These are phyloP conservation scores for Pseudoturritis turrita DNA, from an alignment of 345 rosid species.

Conservation along the genomic window DNA sequence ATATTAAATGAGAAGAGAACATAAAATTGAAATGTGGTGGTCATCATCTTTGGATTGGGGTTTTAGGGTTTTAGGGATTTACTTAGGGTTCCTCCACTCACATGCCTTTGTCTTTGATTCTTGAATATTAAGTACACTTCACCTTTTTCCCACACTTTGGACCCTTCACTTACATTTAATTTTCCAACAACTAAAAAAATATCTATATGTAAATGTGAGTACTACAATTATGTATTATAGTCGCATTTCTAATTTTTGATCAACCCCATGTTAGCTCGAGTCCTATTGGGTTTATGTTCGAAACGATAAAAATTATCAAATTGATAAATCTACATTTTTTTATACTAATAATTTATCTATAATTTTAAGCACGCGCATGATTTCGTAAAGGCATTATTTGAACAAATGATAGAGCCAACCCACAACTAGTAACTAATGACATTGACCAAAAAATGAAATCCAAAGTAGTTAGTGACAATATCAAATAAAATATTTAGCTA, in stretches of 20 bases:
- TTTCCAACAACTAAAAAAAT: not conserved
- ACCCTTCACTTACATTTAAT: conserved; percentile 1
- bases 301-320: not conserved
- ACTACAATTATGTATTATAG: not conserved
- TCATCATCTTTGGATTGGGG: conserved; percentile 5
- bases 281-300: not conserved
- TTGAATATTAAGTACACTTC: conserved; percentile 5
- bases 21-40: not conserved
- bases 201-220: not conserved
- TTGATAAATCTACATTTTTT: too few species aligned
- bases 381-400: not conserved
- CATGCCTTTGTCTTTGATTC: conserved; percentile 29
- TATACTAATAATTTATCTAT: not conserved
- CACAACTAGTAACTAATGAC: not conserved
- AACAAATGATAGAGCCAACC: not conserved
- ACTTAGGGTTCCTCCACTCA: not conserved
- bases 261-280: not conserved
- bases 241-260: not conserved
- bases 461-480: not conserved
- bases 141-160: not conserved
- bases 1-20: conserved; percentile 15
- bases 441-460: not conserved
- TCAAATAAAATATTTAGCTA: not conserved
- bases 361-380: not conserved
- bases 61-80: not conserved